Percentiles rank a stretch among this genome's conserved stretches.
Evolutionary conservation across 2,329 filamentous ascomycete species (phyloP).

Genomic region (Colletotrichum filicis): DNA sequence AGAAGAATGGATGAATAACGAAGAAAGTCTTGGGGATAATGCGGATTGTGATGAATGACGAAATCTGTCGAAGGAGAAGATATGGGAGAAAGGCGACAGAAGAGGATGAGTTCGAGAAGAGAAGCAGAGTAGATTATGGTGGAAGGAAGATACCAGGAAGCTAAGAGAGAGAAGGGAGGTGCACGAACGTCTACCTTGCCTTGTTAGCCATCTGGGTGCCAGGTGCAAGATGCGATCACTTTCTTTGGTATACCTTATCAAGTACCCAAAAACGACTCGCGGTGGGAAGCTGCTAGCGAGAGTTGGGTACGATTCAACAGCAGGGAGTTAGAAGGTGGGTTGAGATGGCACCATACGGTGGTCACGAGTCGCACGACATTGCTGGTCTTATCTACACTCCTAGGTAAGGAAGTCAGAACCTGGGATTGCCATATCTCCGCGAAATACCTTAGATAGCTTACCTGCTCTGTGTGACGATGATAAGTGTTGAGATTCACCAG

Average conservation of each 20-base stretch:
- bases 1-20: neutral
- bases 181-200: neutral
- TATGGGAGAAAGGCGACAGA: neutral
- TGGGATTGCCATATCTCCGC: neutral
- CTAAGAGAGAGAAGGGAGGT: neutral
- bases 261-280: neutral
- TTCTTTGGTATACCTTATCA: neutral
- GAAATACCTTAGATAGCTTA: neutral
- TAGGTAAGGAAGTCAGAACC: neutral
- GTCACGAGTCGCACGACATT: neutral
- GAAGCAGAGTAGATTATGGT: neutral
- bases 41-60: neutral
- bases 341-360: neutral
- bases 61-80: neutral
- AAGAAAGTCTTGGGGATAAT: neutral
- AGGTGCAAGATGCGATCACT: neutral
- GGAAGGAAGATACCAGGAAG: neutral
- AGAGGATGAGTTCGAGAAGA: neutral
- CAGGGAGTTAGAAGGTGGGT: neutral
- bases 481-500: neutral
- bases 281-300: neutral
- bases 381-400: neutral
- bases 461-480: neutral
- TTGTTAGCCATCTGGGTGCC: neutral
- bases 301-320: neutral